Base-by-base conservation (phyloP, 208 protist genomes). In the Trypanosoma boissoni region DNA sequence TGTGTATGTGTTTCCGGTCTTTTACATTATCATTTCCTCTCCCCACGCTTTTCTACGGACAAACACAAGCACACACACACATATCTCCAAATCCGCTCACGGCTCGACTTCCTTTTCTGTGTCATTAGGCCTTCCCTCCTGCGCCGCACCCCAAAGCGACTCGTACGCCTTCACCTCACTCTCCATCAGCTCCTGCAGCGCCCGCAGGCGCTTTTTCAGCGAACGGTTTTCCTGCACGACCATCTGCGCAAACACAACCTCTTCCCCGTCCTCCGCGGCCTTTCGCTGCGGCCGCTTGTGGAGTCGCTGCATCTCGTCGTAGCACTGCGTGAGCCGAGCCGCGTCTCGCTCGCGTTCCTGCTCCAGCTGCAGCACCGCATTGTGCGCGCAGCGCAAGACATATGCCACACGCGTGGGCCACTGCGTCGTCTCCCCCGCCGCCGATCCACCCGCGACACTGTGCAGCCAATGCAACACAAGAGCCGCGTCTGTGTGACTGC, bases 161-260 rank as follows among this genome's bases (percentile, higher is more conserved):
- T 63, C 56, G 50, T 85, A 80, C 57, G 63, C 74, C 41, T 55
- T 26, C 39, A 54, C 23, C 51, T 86, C 79, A 24, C 68, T 79
- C 34, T 82, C 68, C 51, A 86, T 45, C 60, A 91, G 23, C 6
- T 83, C 80, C 43, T 76, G 70, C 44, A 91, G 24, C 0, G 62
- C 49, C n/a, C 64, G 70, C 10, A 87, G 34, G 20, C 80, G 83
- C 43, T 79, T 60, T 64, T 83, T 85, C 23, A 91, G 39, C 2
- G 63, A 12, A 0, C 53, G 55, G 63, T 88, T 88, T 50, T 88
- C 80, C 58, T 63, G 62, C 49, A 71, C 10, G 8, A 78, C 31
- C 14, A 71, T 8, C 26, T 39, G 16, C 6, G 44, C 32, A n/a
- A 68, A 26, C 21, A 23, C 20, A 8, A 3, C 23, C 3, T 28